Base-by-base conservation (phyloP, 2,329 filamentous ascomycete species). In the Ambrosiella beaveri region DNA sequence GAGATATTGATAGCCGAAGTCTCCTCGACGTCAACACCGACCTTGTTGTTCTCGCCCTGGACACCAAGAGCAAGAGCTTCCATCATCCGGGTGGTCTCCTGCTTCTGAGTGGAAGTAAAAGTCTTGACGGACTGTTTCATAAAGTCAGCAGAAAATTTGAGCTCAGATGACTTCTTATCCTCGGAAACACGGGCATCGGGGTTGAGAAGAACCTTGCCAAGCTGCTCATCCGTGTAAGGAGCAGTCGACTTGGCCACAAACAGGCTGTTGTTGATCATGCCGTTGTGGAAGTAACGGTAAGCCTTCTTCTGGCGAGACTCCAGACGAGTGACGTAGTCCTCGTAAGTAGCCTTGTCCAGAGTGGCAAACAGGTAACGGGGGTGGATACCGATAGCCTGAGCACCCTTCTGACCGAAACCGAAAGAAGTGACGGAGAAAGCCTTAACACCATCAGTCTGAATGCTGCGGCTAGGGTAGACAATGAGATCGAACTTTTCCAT, bases 401-500 rank as follows among this genome's bases (percentile, higher is more conserved):
- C 88, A 68, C 93, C 93, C 81, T 98, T 98, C 73, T 98, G 93
- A 65, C 93, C 93, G 76, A 98, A 98, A 72, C 93, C 93, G 71
- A 98, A 98, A 0, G 94, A 98, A 6, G 94, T 98, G 63, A 98
- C 88, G 0, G 89, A 95, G 79, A 98, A 97, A 12, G 93, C 94
- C 75, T 97, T 98, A 77, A 98, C 79, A 63, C 93, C 93, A 66
- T 98, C 93, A 7, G 93, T 98, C 75, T 98, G 93, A 65, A 98
- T 90, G 70, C 82, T 86, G 66, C 87, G 86, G 73, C 86, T 95
- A 52, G 93, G 93, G 73, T 96, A 98, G 63, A 97, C 88, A 64
- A 98, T 95, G 74, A 95, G 86, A 70, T 98, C 93, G 65, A 93
- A 98, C 70, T 96, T 81, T 78, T 97, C 91, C 86, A 98, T 94